Conservation (phyloP, 495 filamentous ascomycete genomes). For the Penicillium bovifimosum region DNA sequence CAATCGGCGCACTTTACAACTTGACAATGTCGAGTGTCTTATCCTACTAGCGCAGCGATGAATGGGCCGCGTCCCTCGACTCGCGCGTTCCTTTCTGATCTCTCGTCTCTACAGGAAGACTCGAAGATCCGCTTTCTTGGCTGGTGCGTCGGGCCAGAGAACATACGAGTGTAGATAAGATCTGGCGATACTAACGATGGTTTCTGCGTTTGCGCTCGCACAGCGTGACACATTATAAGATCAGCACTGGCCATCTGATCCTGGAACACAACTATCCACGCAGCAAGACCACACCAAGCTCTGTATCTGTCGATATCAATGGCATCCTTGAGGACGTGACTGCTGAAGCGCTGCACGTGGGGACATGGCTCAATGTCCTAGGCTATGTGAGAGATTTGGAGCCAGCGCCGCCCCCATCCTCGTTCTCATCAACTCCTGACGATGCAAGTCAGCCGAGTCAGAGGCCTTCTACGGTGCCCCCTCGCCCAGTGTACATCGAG, state of each 20-base stretch:
- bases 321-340: slow-evolving; percentile 62
- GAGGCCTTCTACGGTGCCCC: slow-evolving; percentile 1
- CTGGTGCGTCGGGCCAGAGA: slow-evolving; percentile 55
- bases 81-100: slow-evolving; percentile 61
- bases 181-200: slow-evolving; percentile 1
- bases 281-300: slow-evolving; percentile 23
- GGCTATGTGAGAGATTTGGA: slow-evolving; percentile 60
- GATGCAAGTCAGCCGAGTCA: slow-evolving; percentile 1
- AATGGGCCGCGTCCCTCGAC: slow-evolving; percentile 58
- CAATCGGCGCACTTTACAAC: neutral
- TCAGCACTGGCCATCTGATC: slow-evolving; percentile 50
- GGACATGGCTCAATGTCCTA: slow-evolving; percentile 88
- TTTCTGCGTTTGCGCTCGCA: neutral
- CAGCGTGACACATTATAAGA: slow-evolving; percentile 67
- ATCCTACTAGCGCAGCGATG: slow-evolving; percentile 31
- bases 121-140: slow-evolving; percentile 87
- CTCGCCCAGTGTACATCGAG: slow-evolving; percentile 46
- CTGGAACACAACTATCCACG: slow-evolving; percentile 64
- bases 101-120: slow-evolving; percentile 50
- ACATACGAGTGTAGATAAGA: neutral
- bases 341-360: slow-evolving; percentile 59
- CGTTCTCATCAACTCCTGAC: slow-evolving; percentile 11
- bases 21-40: slow-evolving; percentile 1
- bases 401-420: slow-evolving; percentile 2
- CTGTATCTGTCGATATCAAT: slow-evolving; percentile 61